Base-by-base conservation (phyloP, 768 basidiomycete species). In the Mycena rebaudengoi region DNA sequence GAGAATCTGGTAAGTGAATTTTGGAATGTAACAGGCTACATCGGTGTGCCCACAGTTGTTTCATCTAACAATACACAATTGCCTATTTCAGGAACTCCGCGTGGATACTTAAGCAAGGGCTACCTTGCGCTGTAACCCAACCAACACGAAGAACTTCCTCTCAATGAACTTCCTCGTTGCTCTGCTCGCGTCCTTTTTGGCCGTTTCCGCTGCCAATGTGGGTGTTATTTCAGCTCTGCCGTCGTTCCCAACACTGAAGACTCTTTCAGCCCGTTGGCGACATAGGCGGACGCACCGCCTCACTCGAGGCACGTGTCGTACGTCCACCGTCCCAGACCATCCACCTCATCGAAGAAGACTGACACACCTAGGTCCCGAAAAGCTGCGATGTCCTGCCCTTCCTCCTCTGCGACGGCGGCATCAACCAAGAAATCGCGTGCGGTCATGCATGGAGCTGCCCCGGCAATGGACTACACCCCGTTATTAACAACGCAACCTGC, bases 151-250 rank as follows among this genome's bases (percentile, higher is more conserved):
- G n/a, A n/a, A 23, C n/a, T 25, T 44, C 35, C 43, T 37, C 7
- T 18, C 53, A 41, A 62, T 62, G 61, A 30, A 62, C 1, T 41
- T 62, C 29, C 37, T 62, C 20, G 21, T 28, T 32, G 40, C 44
- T 40, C 35, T 62, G 35, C 21, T 62, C 11, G 51, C 52, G 0
- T 62, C 61, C 0, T 43, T 62, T 53, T 1, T 62, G 29, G 52
- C 61, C 52, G 44, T 62, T 33, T 52, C 45, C 28, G 53, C 30
- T 41, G 61, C 61, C 6, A 62, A 55, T 23, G 61, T 62, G 28
- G 6, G 60, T 7, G 30, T 35, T 25, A 26, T 46, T 11, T 25
- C 20, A 16, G 21, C 3, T 29, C 33, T 10, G 26, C 16, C 23
- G 10, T 43, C 23, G 11, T 26, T 51, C n/a, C n/a, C n/a, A n/a